A percentile compares a stretch with the other conserved stretches of the same genome.
Evolutionary conservation across 441 rosid genomes (phyloP).

Genomic region (Corymbia calophylla): DNA sequence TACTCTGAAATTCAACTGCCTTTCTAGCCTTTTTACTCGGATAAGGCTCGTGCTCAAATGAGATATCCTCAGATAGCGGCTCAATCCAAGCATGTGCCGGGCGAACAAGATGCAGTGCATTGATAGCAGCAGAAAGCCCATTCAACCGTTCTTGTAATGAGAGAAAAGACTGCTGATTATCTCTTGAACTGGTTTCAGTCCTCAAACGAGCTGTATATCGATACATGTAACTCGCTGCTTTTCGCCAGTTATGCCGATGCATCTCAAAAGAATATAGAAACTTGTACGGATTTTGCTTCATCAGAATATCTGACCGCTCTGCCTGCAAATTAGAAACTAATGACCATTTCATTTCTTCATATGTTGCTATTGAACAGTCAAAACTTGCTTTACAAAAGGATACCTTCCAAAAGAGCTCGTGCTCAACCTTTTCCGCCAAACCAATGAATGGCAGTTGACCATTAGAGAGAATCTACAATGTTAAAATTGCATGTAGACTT

Average conservation of each 20-base stretch:
- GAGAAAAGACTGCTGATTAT: slow-evolving; percentile 46
- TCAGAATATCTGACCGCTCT: slow-evolving; percentile 65
- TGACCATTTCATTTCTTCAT: not conserved
- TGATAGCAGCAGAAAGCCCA: slow-evolving; percentile 88
- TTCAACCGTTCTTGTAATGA: slow-evolving; percentile 82
- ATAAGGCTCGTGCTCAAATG: slow-evolving; percentile 29
- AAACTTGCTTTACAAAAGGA: not conserved
- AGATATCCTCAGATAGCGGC: slow-evolving; percentile 37
- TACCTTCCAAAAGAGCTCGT: slow-evolving; percentile 98
- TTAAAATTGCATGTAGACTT: not conserved
- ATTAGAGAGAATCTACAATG: slow-evolving; percentile 66
- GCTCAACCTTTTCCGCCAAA: slow-evolving; percentile 86
- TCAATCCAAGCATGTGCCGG: slow-evolving; percentile 92
- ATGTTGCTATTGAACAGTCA: not conserved
- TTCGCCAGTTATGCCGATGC: slow-evolving; percentile 92
- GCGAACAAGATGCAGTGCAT: slow-evolving; percentile 82
- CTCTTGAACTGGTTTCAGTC: slow-evolving; percentile 49
- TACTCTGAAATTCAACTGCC: slow-evolving; percentile 39
- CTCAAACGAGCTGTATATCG: slow-evolving; percentile 70
- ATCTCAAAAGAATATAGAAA: slow-evolving; percentile 93
- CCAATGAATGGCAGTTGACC: slow-evolving; percentile 91
- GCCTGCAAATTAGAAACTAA: slow-evolving; percentile 47
- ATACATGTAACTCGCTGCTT: slow-evolving; percentile 87
- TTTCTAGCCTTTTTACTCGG: slow-evolving; percentile 79
- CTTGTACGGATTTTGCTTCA: slow-evolving; percentile 83